These are phyloP conservation scores for Phytophthora crassamura DNA, from an alignment of 352 stramenopile genomes.

Conservation along the genomic window DNA sequence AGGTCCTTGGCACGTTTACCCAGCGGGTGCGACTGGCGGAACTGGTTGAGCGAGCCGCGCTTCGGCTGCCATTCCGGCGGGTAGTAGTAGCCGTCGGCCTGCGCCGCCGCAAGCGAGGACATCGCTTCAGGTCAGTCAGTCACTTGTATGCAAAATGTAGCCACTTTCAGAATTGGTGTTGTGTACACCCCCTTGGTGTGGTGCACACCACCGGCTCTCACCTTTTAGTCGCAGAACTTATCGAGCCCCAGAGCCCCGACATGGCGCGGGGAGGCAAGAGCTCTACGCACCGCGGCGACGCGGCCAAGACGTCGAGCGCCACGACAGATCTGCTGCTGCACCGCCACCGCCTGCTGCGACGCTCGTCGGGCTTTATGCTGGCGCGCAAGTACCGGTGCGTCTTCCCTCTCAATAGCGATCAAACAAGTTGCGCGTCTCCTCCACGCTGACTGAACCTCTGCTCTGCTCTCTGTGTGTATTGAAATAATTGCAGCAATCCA, in stretches of 20 bases:
- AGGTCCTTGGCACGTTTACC: conserved; percentile 72
- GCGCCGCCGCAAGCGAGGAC: conserved; percentile 96
- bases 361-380: conserved; percentile 75
- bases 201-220: background rate
- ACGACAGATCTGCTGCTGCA: conserved; percentile 61
- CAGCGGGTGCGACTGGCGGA: conserved; percentile 76
- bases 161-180: background rate
- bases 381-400: conserved; percentile 73
- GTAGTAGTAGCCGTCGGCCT: conserved; percentile 98
- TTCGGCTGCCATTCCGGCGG: conserved; percentile 92
- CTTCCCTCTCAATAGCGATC: conserved; percentile 10
- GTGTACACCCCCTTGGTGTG: too few species aligned
- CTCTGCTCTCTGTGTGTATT: conserved; percentile 9
- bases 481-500: conserved; percentile 28
- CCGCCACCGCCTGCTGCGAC: conserved; percentile 65
- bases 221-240: too few species aligned
- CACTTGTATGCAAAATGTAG: background rate
- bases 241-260: background rate
- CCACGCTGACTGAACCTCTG: background rate
- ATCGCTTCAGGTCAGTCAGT: conserved; percentile 62
- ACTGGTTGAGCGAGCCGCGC: conserved; percentile 88
- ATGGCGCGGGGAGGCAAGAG: conserved; percentile 70
- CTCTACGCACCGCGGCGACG: conserved; percentile 47
- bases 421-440: background rate
- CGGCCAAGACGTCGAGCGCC: conserved; percentile 37